These are phyloP conservation scores for Epithele typhae DNA, from an alignment of 768 basidiomycete genomes.

Conservation along the genomic window DNA sequence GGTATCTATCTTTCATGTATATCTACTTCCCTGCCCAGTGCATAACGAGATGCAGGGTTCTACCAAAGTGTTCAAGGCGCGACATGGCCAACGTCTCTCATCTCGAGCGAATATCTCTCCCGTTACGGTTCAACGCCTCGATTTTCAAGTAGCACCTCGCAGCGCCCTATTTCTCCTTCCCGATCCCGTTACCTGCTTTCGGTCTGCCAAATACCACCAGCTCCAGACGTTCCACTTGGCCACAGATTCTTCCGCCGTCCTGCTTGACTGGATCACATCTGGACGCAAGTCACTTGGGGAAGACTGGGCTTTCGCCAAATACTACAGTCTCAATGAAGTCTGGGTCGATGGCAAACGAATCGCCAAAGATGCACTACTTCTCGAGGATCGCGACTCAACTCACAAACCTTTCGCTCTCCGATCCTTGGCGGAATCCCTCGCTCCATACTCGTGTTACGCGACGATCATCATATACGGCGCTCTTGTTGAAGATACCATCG, in stretches of 20 bases:
- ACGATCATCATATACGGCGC: constrained; percentile 81
- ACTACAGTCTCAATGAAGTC: constrained; percentile 84
- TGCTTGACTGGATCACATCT: constrained; percentile 91
- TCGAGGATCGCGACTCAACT: constrained; percentile 43
- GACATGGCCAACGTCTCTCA: constrained; percentile 57
- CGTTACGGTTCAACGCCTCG: constrained; percentile 60
- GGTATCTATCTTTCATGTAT: constrained; percentile 34
- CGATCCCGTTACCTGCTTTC: constrained; percentile 92
- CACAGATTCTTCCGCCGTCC: constrained; percentile 54
- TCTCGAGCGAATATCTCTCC: constrained; percentile 11
- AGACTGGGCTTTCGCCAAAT: constrained; percentile 84
- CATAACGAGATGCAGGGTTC: constrained; percentile 53
- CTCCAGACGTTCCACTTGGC: constrained; percentile 73
- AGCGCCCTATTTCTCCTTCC: constrained; percentile 79
- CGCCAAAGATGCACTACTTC: constrained; percentile 72
- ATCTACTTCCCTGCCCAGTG: too few relatives aligned
- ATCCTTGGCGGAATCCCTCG: constrained; percentile 54
- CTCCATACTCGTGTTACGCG: constrained; percentile 88
- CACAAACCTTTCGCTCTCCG: constrained; percentile 33
- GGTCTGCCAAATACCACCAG: constrained; percentile 77
- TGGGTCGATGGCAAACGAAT: constrained; percentile 59
- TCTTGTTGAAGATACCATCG: constrained; percentile 42
- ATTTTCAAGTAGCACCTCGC: constrained; percentile 46
- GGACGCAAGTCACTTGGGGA: constrained; percentile 82
- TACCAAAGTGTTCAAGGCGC: constrained; percentile 90